Conservation (phyloP, 352 stramenopile genomes). For the Globisporangium alternatum region DNA sequence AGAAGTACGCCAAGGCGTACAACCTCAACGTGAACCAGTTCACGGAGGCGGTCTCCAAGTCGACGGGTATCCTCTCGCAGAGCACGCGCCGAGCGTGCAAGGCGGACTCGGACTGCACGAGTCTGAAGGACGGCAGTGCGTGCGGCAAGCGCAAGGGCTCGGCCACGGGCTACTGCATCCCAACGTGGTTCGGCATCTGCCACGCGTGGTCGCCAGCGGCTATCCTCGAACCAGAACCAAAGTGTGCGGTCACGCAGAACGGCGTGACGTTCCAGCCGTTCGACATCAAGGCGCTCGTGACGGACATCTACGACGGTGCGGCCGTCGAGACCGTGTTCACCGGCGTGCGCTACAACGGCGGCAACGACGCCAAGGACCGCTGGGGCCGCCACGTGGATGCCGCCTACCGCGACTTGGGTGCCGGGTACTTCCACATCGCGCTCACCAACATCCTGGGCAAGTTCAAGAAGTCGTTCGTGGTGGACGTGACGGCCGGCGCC, state of each 20-base stretch:
- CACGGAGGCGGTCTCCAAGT: no score
- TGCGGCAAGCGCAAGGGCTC: slow-evolving; percentile 10
- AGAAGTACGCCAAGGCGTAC: no score
- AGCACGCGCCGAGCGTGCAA: no score
- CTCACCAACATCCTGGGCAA: slow-evolving; percentile 14
- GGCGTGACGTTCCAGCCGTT: slow-evolving; percentile 50
- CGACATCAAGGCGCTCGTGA: slow-evolving; percentile 49
- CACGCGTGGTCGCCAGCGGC: slow-evolving; percentile 56
- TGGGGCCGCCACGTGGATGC: background rate
- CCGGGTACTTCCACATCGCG: slow-evolving; percentile 18
- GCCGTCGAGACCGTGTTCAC: background rate
- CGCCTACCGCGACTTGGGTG: slow-evolving; percentile 6
- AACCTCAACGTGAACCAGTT: no score
- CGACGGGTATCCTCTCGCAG: no score
- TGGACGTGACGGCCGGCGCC: slow-evolving; percentile 11
- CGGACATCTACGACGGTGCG: slow-evolving; percentile 10
- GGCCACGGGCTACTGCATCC: slow-evolving; percentile 39
- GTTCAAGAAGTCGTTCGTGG: slow-evolving; percentile 9
- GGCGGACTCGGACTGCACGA: no score
- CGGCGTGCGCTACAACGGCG: no score
- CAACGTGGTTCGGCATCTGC: slow-evolving; percentile 60
- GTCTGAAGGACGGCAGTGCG: slow-evolving; percentile 18
- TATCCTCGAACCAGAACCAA: slow-evolving; percentile 47
- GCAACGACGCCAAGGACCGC: no score
- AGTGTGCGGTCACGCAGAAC: slow-evolving; percentile 46